Evolutionary conservation across 768 basidiomycete genomes (phyloP).

Genomic region (Pisolithus albus): DNA sequence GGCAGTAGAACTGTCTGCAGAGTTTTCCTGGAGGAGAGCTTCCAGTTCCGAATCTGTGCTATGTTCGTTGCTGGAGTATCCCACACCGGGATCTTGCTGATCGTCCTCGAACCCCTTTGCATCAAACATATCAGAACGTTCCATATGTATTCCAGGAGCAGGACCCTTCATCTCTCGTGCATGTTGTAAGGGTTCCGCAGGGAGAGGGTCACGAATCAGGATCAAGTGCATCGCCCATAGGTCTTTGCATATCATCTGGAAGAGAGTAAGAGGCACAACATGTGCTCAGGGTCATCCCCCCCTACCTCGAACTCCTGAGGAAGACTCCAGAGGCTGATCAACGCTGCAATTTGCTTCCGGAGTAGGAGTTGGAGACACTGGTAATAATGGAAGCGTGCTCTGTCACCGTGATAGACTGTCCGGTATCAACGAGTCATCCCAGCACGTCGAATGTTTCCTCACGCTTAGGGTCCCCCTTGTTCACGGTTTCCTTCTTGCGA

Average conservation of each 20-base stretch:
- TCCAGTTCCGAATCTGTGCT: slow-evolving; percentile 30
- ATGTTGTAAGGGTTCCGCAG: slow-evolving; percentile 52
- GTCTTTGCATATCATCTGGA: slow-evolving; percentile 67
- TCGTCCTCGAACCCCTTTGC: slow-evolving; percentile 10
- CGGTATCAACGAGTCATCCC: background rate
- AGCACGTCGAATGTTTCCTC: slow-evolving; percentile 9
- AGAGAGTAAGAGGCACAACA: slow-evolving; percentile 5
- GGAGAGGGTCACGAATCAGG: slow-evolving; percentile 51
- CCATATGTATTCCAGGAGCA: background rate
- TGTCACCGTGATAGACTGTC: slow-evolving; percentile 77
- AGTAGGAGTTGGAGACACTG: slow-evolving; percentile 80
- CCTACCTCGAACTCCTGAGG: slow-evolving; percentile 74
- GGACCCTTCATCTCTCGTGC: slow-evolving; percentile 30
- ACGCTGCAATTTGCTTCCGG: slow-evolving; percentile 63
- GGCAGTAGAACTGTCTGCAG: slow-evolving; percentile 26
- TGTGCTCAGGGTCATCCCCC: background rate
- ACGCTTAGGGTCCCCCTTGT: slow-evolving; percentile 58
- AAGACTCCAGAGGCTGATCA: slow-evolving; percentile 59
- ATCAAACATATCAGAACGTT: slow-evolving; percentile 7
- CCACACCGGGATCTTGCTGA: slow-evolving; percentile 8
- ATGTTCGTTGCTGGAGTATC: slow-evolving; percentile 17
- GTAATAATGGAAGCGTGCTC: slow-evolving; percentile 73
- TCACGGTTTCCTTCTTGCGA: slow-evolving; percentile 42
- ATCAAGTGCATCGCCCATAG: slow-evolving; percentile 74
- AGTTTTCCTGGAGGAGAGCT: slow-evolving; percentile 34